phyloP scores from a whole-genome alignment of 1,284 basidiomycete genomes.

The Fomitiporia mediterranea region DNA sequence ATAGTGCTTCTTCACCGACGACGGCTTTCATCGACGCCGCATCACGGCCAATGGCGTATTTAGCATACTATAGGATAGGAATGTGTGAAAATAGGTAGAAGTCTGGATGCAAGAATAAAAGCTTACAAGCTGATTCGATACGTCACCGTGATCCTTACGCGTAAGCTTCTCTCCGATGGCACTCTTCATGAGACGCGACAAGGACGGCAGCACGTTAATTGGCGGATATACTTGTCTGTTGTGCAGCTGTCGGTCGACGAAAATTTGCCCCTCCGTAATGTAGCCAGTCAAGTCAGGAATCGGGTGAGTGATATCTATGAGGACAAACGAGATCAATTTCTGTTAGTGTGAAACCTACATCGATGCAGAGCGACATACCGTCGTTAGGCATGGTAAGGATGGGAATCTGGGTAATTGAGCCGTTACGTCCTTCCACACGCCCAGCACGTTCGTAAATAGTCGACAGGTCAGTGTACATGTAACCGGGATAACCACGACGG shows the following conservation, averaged over 20 bases:
- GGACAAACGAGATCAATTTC: no score
- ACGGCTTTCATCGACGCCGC: conserved; percentile 99
- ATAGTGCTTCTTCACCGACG: conserved; percentile 97
- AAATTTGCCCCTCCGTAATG: conserved; percentile 99
- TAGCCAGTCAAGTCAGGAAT: conserved; percentile 99
- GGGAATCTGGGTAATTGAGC: conserved; percentile 99
- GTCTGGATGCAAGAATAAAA: conserved; percentile 19
- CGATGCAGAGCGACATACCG: conserved; percentile 48
- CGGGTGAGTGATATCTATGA: conserved; percentile 95
- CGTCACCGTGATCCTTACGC: conserved; percentile 97
- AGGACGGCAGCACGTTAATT: conserved; percentile 98
- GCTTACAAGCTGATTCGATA: conserved; percentile 91
- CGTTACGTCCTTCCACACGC: conserved; percentile 95
- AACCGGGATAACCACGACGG: conserved; percentile 98
- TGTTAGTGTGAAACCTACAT: neutral
- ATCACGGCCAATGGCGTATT: conserved; percentile 96
- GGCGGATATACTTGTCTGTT: conserved; percentile 99
- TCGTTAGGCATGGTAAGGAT: conserved; percentile 99
- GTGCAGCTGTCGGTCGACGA: conserved; percentile 92
- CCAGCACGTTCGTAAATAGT: conserved; percentile 99
- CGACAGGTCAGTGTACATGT: conserved; percentile 99
- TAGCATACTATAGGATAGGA: conserved; percentile 68
- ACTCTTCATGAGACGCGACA: conserved; percentile 99
- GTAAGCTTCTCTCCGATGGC: conserved; percentile 98
- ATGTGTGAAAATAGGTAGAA: no score